Conservation (phyloP, 1,284 basidiomycete genomes). For the Rhodotorula sp. region DNA sequence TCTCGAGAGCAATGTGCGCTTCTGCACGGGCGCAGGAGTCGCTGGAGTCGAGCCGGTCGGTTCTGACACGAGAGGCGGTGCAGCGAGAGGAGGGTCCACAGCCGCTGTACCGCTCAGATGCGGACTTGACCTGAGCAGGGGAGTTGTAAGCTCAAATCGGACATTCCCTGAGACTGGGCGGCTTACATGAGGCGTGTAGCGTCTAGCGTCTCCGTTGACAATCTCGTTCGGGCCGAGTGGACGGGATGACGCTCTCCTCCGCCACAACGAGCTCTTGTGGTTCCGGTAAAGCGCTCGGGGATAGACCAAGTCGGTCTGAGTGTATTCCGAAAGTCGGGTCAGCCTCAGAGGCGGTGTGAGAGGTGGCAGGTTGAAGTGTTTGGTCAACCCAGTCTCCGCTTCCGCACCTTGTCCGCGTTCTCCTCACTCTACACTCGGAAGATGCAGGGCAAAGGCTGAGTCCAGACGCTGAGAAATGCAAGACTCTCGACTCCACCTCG, state of each 20-base stretch:
- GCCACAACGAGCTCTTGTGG: too few species aligned
- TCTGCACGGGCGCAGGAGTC: not conserved
- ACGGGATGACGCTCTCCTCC: not conserved
- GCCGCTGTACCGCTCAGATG: not conserved
- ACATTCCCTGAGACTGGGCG: not conserved
- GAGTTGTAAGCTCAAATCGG: not conserved
- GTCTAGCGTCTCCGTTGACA: not conserved
- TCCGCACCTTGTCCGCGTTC: too few species aligned
- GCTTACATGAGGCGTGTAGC: not conserved
- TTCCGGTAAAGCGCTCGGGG: too few species aligned
- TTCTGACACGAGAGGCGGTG: not conserved
- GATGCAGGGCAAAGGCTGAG: too few species aligned
- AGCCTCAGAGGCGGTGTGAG: too few species aligned
- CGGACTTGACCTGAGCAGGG: not conserved
- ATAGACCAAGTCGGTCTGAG: too few species aligned
- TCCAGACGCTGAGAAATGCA: not conserved
- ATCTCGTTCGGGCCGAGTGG: not conserved
- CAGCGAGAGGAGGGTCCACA: not conserved
- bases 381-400: too few species aligned
- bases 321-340: too few species aligned
- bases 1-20: slow-evolving; percentile 1
- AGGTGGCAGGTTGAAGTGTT: too few species aligned
- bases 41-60: not conserved
- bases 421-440: too few species aligned
- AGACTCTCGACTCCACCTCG: not conserved